A percentile compares a stretch with the other conserved stretches of the same genome.
Conservation (phyloP, 257 asterid species). For the Penstemon eatonii region DNA sequence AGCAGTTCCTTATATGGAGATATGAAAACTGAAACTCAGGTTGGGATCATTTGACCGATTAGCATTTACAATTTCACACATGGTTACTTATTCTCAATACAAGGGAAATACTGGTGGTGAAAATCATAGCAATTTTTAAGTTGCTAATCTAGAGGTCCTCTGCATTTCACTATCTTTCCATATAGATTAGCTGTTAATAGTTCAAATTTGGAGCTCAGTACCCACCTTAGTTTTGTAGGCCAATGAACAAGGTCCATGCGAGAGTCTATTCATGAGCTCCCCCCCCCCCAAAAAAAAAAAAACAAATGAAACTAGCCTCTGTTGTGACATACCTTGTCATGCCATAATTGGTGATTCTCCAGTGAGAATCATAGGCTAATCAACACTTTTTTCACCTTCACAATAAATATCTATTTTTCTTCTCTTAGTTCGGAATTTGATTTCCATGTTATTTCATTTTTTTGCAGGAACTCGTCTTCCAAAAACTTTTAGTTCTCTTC, state of each 20-base stretch:
- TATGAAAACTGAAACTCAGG: constrained; percentile 73
- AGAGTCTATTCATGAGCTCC: neutral
- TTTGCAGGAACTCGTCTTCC: constrained; percentile 68
- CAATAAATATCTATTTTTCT: neutral
- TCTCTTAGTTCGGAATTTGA: constrained; percentile 16
- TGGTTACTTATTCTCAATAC: neutral
- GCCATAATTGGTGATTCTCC: constrained; percentile 16
- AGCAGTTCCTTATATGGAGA: constrained; percentile 55
- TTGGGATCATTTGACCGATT: constrained; percentile 27
- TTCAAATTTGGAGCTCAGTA: constrained; percentile 4
- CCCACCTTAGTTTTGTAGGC: neutral
- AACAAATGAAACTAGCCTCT: neutral
- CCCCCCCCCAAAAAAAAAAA: no score
- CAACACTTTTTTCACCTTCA: neutral
- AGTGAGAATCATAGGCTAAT: neutral
- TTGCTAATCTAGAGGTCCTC: neutral
- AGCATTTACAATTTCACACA: constrained; percentile 3
- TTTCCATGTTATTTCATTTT: constrained; percentile 8
- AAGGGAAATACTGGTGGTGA: neutral
- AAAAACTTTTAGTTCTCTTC: constrained; percentile 58
- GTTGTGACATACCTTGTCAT: neutral
- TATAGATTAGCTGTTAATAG: constrained; percentile 4
- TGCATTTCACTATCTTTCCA: neutral
- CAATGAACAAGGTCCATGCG: no score
- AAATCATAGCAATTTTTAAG: neutral